Base-by-base conservation (phyloP, 306 rosid species). In the Luffa aegyptiaca region DNA sequence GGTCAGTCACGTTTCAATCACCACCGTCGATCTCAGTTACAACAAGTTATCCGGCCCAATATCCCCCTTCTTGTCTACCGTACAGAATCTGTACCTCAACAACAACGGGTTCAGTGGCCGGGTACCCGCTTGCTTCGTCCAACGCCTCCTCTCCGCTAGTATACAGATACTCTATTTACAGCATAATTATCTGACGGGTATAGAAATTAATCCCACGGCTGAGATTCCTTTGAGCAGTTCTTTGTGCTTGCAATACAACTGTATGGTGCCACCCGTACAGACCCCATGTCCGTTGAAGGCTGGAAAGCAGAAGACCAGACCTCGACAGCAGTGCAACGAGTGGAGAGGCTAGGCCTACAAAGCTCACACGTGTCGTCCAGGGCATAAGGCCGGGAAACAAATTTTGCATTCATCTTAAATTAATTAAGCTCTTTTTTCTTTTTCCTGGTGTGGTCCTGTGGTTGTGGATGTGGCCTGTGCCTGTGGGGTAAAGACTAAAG, bases 261-360 rank as follows among this genome's bases (percentile, higher is more conserved):
- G 99, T 49, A 96, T 96, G 99, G 98, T 96, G 74, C 98, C 94
- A 2, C 99, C 99, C 66, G 80, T 96, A 20, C 87, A 86, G 86
- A 81, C 98, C 5, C 97, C 97, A 0, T 96, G 99, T 84, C 99
- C 99, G 6, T 80, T 88, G 49, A 88, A 84, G 78, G 88, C 98
- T 2, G 99, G 99, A 6, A 93, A 64, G 0, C 88, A 90, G 92
- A 96, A 83, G 80, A 79, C 95, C 0, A 82, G 99, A 74, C 99
- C 99, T 0, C 84, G 85, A 4, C n/a, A 85, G 14, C 99, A 96
- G 82, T 96, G 99, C 75, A 91, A 80, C 78, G 84, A 91, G 82
- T 91, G 89, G 89, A 88, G 84, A 69, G 91, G 89, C 16, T 93
- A 87, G 82, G 36, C 6, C n/a, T 58, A 14, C 87, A 84, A 12